Base-by-base conservation (phyloP, 2,329 filamentous ascomycete genomes). In the Botrytis porri region DNA sequence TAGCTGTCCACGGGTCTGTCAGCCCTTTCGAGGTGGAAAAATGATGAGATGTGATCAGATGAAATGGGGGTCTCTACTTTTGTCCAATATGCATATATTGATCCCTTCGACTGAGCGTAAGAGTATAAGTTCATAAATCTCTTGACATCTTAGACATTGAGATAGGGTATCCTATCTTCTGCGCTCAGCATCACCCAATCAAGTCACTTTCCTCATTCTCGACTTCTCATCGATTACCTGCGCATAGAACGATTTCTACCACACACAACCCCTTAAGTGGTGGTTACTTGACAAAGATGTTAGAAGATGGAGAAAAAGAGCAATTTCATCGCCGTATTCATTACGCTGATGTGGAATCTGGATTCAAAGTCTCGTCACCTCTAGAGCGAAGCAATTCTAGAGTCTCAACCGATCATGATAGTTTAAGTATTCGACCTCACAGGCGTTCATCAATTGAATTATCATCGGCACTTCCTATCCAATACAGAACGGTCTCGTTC, bases 401-500 rank as follows among this genome's bases (percentile, higher is more conserved):
- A n/a, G n/a, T 20, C n/a, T 57, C 35, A 41, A 18, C 7, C 9
- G 65, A 67, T 41, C 65, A 32, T 29, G 48, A 57, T 67, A 41
- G 65, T 41, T n/a, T 57, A 22, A 67, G 37, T 9, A 41, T 67
- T 57, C 48, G 65, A 32, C n/a, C 48, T 32, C 48, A 65, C 8
- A 41, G 48, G 20, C 25, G 25, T 9, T 41, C 35, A 41, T 75
- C 74, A 1, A 81, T 85, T 51, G 83, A 85, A 69, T 82, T 82
- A 4, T 77, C 80, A 0, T 79, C 82, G 25, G 81, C 80, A 4
- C 79, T 87, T 60, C 85, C 85, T 32, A 85, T 87, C 65, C 84
- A 86, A 74, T 87, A 87, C 76, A 84, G 85, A 57, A 87, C 85
- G 5, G 80, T 87, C 82, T 87, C 83, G 83, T 87, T 86, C 75